phyloP scores from a whole-genome alignment of 768 basidiomycete species.

The Hypholoma fasciculare region DNA sequence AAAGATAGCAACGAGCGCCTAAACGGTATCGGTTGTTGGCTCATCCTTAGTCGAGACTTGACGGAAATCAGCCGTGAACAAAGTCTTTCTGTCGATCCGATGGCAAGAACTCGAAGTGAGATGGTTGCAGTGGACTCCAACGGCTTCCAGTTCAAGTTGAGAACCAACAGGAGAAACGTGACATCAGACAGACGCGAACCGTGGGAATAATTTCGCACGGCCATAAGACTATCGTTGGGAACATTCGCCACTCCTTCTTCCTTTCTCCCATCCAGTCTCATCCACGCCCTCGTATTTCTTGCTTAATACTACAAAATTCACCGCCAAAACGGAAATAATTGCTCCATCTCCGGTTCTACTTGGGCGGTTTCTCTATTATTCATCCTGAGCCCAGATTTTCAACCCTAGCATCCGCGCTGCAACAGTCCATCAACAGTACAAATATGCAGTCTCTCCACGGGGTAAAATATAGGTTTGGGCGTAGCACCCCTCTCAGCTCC shows the following conservation, averaged over 20 bases:
- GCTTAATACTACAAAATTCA: conserved; percentile 7
- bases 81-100: neutral
- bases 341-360: neutral
- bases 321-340: neutral
- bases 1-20: conserved; percentile 46
- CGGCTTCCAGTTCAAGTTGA: neutral
- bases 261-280: conserved; percentile 8
- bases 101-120: neutral
- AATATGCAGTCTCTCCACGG: conserved; percentile 13
- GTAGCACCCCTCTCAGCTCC: conserved; percentile 10
- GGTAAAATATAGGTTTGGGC: conserved; percentile 20
- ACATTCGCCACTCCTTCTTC: neutral
- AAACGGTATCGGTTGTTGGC: neutral
- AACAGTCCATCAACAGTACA: too few relatives aligned
- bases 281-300: conserved; percentile 12
- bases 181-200: neutral
- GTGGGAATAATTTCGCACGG: conserved; percentile 1
- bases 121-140: neutral
- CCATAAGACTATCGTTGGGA: neutral
- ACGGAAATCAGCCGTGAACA: neutral
- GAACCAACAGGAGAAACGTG: neutral
- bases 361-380: conserved; percentile 2
- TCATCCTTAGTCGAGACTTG: neutral
- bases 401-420: neutral
- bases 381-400: neutral